Evolutionary conservation across 352 stramenopile genomes (phyloP).

Genomic region (Halophytophthora batemanensis): DNA sequence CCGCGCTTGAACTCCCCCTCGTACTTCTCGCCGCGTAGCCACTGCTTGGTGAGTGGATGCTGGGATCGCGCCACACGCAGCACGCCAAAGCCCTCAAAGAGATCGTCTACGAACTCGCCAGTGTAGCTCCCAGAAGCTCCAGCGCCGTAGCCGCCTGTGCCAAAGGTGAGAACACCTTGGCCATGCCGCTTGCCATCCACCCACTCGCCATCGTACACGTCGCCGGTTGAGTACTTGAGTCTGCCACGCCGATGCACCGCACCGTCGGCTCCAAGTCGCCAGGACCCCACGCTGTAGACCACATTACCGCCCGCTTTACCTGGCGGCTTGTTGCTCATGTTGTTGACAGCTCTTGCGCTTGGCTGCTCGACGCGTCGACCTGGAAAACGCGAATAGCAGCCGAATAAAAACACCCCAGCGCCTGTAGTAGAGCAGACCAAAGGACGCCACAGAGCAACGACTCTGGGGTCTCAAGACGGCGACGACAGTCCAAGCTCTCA

Average conservation of each 20-base stretch:
- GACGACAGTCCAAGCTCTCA: no score
- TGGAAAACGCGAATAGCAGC: conserved; percentile 13
- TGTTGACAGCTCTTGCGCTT: not conserved
- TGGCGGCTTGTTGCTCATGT: not conserved
- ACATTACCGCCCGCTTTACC: conserved; percentile 27
- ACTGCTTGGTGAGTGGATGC: conserved; percentile 65
- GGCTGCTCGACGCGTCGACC: not conserved
- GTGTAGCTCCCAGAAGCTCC: conserved; percentile 38
- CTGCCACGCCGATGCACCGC: conserved; percentile 66
- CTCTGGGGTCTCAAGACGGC: not conserved
- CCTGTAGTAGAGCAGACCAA: not conserved
- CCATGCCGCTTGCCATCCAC: conserved; percentile 76
- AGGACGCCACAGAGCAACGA: not conserved
- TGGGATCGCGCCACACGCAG: conserved; percentile 45
- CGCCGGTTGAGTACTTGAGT: conserved; percentile 70
- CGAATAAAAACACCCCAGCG: not conserved
- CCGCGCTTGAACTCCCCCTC: conserved; percentile 58
- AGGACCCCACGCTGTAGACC: conserved; percentile 64
- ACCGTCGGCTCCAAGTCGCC: conserved; percentile 69
- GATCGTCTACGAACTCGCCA: conserved; percentile 48
- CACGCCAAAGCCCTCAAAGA: conserved; percentile 67
- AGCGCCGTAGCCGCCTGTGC: conserved; percentile 4
- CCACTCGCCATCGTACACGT: conserved; percentile 86
- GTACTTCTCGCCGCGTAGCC: conserved; percentile 55
- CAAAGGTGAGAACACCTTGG: conserved; percentile 50